phyloP scores from a whole-genome alignment of 2,329 filamentous ascomycete species.

The Trichoderma afroharzianum region DNA sequence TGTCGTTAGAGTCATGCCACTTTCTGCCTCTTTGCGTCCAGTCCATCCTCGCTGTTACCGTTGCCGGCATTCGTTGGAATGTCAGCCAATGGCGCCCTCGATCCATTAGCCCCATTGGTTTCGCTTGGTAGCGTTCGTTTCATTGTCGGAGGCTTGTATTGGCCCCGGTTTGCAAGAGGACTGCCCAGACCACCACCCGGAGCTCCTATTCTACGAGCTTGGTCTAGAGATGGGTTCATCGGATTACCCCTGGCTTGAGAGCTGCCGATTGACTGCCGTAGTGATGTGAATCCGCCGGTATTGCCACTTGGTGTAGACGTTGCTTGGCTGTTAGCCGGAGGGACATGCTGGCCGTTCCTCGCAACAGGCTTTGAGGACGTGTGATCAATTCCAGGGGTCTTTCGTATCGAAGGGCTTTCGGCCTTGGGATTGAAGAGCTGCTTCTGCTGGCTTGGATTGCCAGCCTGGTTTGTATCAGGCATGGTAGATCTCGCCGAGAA shows the following conservation, averaged over 20 bases:
- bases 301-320: slow-evolving; percentile 23
- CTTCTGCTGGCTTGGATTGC: slow-evolving; percentile 33
- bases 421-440: slow-evolving; percentile 68
- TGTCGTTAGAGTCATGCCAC: slow-evolving; percentile 28
- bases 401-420: slow-evolving; percentile 81
- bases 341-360: slow-evolving; percentile 51
- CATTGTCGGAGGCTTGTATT: slow-evolving; percentile 58
- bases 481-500: slow-evolving; percentile 61
- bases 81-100: slow-evolving; percentile 48
- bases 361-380: slow-evolving; percentile 69
- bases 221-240: slow-evolving; percentile 52
- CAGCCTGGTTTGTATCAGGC: slow-evolving; percentile 36
- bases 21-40: slow-evolving; percentile 53
- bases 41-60: slow-evolving; percentile 24
- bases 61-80: slow-evolving; percentile 43
- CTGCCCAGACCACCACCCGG: slow-evolving; percentile 49
- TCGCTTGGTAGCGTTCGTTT: slow-evolving; percentile 44
- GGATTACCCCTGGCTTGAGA: slow-evolving; percentile 39
- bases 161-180: slow-evolving; percentile 55
- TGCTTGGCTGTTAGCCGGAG: slow-evolving; percentile 35
- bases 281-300: slow-evolving; percentile 29
- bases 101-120: slow-evolving; percentile 21
- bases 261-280: slow-evolving; percentile 28
- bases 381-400: slow-evolving; percentile 85
- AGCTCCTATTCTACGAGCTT: slow-evolving; percentile 56